Conservation (phyloP, 352 stramenopile genomes). For the Globisporangium splendens region DNA sequence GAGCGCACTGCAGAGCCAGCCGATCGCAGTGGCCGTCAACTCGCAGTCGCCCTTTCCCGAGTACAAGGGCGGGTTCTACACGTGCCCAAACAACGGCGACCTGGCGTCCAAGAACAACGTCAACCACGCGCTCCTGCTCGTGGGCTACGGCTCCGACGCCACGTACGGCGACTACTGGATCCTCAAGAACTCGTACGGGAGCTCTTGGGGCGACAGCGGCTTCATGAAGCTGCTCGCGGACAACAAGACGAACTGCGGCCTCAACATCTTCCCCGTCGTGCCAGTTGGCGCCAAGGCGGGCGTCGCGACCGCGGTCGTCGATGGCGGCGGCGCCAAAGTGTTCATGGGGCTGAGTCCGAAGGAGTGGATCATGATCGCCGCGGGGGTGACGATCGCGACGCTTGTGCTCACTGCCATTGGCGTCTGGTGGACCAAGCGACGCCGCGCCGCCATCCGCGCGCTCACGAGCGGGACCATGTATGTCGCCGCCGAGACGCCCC, state of each 20-base stretch:
- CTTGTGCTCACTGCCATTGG: conserved; percentile 32
- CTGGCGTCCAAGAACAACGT: conserved; percentile 56
- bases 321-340: conserved; percentile 43
- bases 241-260: conserved; percentile 63
- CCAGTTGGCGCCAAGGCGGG: conserved; percentile 44
- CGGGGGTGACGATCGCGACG: conserved; percentile 21
- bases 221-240: conserved; percentile 67
- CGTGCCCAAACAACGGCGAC: conserved; percentile 52
- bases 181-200: conserved; percentile 78
- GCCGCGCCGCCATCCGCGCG: conserved; percentile 7
- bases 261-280: conserved; percentile 75
- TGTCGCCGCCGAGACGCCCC: conserved; percentile 2
- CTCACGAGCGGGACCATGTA: conserved; percentile 19
- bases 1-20: conserved; percentile 47
- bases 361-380: conserved; percentile 34
- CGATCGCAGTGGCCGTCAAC: conserved; percentile 72
- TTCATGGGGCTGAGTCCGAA: conserved; percentile 32
- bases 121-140: conserved; percentile 71
- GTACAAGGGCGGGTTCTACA: conserved; percentile 63
- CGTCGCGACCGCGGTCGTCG: conserved; percentile 26
- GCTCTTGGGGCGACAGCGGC: conserved; percentile 52
- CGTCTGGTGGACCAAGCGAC: conserved; percentile 18
- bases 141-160: conserved; percentile 43
- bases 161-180: conserved; percentile 71
- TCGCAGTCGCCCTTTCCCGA: conserved; percentile 59